Evolutionary conservation across 164 flowering plant genomes (phyloP).

Genomic region (grape (Vitis vinifera)): DNA sequence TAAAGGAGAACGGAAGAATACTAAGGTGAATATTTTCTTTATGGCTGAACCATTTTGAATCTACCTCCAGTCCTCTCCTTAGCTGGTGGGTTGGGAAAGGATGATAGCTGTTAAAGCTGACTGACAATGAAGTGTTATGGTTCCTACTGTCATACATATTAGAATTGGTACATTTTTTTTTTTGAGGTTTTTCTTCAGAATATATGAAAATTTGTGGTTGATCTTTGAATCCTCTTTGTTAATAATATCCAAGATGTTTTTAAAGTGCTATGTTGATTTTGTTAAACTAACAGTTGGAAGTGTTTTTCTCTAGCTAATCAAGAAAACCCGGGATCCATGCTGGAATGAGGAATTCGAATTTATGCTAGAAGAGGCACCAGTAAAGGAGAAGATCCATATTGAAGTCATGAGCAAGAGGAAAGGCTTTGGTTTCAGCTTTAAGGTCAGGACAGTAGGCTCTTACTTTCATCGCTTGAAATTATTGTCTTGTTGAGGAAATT

Average conservation of each 20-base stretch:
- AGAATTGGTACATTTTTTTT: no score
- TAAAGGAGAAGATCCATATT: conserved; percentile 48
- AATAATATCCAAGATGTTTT: not conserved
- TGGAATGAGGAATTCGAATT: conserved; percentile 86
- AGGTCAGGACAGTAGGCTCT: conserved; percentile 23
- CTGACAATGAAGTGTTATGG: no score
- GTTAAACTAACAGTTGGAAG: not conserved
- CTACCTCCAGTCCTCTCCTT: no score
- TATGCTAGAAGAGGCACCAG: conserved; percentile 67
- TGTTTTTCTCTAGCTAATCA: conserved; percentile 33
- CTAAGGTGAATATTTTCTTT: conserved; percentile 44
- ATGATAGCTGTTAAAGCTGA: no score
- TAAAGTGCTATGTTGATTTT: no score
- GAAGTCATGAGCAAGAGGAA: conserved; percentile 58
- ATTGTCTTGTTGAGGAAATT: no score
- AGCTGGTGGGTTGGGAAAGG: no score
- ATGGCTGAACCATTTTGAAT: no score
- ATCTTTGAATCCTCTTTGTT: no score
- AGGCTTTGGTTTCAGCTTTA: conserved; percentile 23
- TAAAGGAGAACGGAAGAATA: conserved; percentile 68
- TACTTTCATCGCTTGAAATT: not conserved
- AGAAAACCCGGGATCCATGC: conserved; percentile 56
- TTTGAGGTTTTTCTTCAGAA: no score
- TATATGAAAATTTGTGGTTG: no score
- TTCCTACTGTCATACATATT: no score